Evolutionary conservation across 2,329 filamentous ascomycete species (phyloP).

Genomic region (Dactylellina parvicollis): DNA sequence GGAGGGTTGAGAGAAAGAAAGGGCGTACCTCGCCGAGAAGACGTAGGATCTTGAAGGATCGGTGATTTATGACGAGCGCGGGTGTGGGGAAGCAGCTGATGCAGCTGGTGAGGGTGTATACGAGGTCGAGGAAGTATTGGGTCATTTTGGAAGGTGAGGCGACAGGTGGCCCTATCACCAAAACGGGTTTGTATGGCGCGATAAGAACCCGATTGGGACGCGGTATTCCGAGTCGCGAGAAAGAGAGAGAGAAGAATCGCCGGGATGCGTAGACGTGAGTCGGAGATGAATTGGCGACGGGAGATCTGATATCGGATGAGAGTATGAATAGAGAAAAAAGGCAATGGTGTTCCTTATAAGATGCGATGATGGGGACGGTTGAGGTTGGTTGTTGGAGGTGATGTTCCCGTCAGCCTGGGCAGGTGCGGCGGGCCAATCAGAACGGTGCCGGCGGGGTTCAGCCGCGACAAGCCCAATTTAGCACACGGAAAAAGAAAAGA

Average conservation of each 20-base stretch:
- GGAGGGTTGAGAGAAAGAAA: slow-evolving; percentile 11
- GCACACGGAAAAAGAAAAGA: slow-evolving; percentile 14
- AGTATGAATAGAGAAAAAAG: no score
- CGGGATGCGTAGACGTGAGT: background rate
- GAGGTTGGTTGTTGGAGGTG: slow-evolving; percentile 23
- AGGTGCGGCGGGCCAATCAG: slow-evolving; percentile 24
- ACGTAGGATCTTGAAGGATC: slow-evolving; percentile 94
- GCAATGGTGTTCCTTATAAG: slow-evolving; percentile 29
- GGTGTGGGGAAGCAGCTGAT: slow-evolving; percentile 96
- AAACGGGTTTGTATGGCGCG: background rate
- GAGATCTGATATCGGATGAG: background rate
- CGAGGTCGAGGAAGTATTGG: slow-evolving; percentile 83
- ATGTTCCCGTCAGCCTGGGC: slow-evolving; percentile 49
- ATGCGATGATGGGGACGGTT: slow-evolving; percentile 16
- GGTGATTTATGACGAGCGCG: slow-evolving; percentile 91
- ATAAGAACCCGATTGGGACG: background rate
- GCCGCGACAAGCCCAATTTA: slow-evolving; percentile 50
- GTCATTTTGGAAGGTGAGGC: slow-evolving; percentile 68
- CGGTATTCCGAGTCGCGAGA: background rate
- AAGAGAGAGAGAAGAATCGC: background rate
- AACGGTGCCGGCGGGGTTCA: slow-evolving; percentile 23
- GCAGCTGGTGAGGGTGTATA: slow-evolving; percentile 93
- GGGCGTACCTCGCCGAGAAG: slow-evolving; percentile 83
- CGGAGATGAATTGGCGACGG: slow-evolving; percentile 1
- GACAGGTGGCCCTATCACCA: slow-evolving; percentile 5